Evolutionary conservation across 2,329 filamentous ascomycete genomes (phyloP), one percentile per base, ranked within the genome.

Genomic region (Phialocephala sp.): DNA sequence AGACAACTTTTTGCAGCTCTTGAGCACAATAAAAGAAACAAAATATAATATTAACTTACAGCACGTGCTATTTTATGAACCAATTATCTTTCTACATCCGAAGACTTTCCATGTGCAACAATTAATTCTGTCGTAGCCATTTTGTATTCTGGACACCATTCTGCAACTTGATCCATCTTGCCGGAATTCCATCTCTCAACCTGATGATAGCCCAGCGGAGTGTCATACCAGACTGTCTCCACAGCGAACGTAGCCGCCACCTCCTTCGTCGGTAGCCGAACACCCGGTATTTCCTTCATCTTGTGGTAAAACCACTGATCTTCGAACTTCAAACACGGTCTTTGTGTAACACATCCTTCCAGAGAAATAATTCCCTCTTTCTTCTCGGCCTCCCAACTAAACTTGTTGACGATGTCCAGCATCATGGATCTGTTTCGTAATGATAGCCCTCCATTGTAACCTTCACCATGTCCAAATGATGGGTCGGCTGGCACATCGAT

Each of bases 371-470:
- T 32, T 32, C 27, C 27, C 27, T 32, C 27, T 32, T 32, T 6
- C 27, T 32, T 32, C 27, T 32, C 27, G 6, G 27, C 27, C 27
- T 32, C 3, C 27, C 27, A 32, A 56, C 45, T 64, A 32, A 27
- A 52, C 9, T 52, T 11, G n/a, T 54, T 24, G 14, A 70, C 41
- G n/a, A 73, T 67, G 41, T 67, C 63, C 37, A 78, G 58, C 27
- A 77, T 73, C 71, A 74, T 72, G 14, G 65, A 65, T 11, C 74
- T 70, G 67, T 77, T 78, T 43, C 77, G 72, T 55, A 79, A 64
- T 0, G 71, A 74, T 8, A 79, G 66, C 1, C 77, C 77, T 43
- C 76, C 77, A 66, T 77, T 78, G 65, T 71, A 77, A 2, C 59
- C 66, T 24, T 63, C 54, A 1, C 66, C 69, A 32, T 32, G 27